Evolutionary conservation across 2,329 filamentous ascomycete species (phyloP).

Genomic region (Ophiocordyceps australis): DNA sequence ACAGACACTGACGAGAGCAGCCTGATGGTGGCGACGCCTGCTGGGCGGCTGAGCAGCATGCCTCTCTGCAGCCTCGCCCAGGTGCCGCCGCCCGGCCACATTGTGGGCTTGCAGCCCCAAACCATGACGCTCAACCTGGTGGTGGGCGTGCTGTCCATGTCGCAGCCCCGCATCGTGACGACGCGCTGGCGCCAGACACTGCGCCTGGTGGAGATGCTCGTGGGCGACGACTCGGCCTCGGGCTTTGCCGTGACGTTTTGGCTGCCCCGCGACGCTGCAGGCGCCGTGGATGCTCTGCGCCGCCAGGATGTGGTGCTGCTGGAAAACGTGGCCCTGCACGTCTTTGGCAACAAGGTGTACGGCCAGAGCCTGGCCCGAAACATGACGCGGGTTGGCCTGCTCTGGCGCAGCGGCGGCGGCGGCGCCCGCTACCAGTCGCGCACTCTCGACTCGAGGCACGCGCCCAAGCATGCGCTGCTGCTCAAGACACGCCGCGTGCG

Average conservation of each 20-base stretch:
- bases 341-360: slow-evolving; percentile 62
- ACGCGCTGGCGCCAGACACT: slow-evolving; percentile 45
- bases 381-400: slow-evolving; percentile 49
- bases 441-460: slow-evolving; percentile 19
- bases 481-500: slow-evolving; percentile 49
- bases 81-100: slow-evolving; percentile 48
- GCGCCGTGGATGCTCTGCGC: slow-evolving; percentile 28
- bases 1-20: slow-evolving; percentile 4
- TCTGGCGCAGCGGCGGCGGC: slow-evolving; percentile 32
- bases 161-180: slow-evolving; percentile 46
- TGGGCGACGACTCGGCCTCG: slow-evolving; percentile 71
- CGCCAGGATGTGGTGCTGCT: slow-evolving; percentile 64
- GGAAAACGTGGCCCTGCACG: slow-evolving; percentile 59
- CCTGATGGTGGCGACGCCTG: slow-evolving; percentile 3
- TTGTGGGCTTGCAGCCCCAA: slow-evolving; percentile 53
- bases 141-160: slow-evolving; percentile 59
- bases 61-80: slow-evolving; percentile 39
- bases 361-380: slow-evolving; percentile 63
- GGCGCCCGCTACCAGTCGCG: slow-evolving; percentile 39
- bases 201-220: slow-evolving; percentile 56
- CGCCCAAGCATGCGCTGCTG: slow-evolving; percentile 38
- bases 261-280: slow-evolving; percentile 31
- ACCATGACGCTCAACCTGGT: slow-evolving; percentile 71
- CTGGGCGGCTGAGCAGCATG: slow-evolving; percentile 10
- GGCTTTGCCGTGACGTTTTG: slow-evolving; percentile 77